Percentiles rank a stretch among this genome's conserved stretches.
Evolutionary conservation across 2,329 filamentous ascomycete species (phyloP).

Genomic region (Herpotrichia juniperi): DNA sequence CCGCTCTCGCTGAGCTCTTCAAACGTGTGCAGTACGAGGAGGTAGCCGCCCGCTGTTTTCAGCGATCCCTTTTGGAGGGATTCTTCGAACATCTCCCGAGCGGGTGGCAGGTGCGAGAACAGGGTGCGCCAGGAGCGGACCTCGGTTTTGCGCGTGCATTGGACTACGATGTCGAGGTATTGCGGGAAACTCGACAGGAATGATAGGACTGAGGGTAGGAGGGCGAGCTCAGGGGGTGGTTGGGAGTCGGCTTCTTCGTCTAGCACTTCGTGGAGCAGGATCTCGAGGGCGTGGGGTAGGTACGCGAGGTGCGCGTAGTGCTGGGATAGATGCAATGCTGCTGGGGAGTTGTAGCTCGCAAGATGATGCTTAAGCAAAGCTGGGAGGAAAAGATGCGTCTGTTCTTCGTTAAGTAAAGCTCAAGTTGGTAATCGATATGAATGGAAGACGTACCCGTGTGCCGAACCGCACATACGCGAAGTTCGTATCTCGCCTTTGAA

Average conservation of each 20-base stretch:
- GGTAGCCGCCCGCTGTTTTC: constrained; percentile 94
- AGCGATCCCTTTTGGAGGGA: constrained; percentile 82
- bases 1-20: constrained; percentile 66
- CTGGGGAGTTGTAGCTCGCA: constrained; percentile 74
- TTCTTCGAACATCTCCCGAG: constrained; percentile 91
- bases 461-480: constrained; percentile 90
- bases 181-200: constrained; percentile 66
- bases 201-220: constrained; percentile 59
- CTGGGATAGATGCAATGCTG: constrained; percentile 80
- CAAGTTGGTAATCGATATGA: constrained; percentile 9
- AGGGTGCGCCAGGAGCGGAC: constrained; percentile 93
- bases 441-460: constrained; percentile 70
- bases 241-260: constrained; percentile 89
- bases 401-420: constrained; percentile 15
- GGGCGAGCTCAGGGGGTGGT: constrained; percentile 53
- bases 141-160: constrained; percentile 97
- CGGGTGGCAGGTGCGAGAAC: constrained; percentile 88
- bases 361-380: constrained; percentile 84
- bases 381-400: constrained; percentile 93
- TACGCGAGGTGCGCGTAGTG: constrained; percentile 89
- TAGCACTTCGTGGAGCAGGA: constrained; percentile 88
- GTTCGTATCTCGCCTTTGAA: constrained; percentile 89
- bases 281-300: constrained; percentile 89
- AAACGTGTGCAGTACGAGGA: constrained; percentile 90
- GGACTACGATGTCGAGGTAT: constrained; percentile 93